Percentiles rank a stretch among this genome's conserved stretches.
These are phyloP conservation scores for Coemansia sp. DNA, from an alignment of 192 early-diverging fungal species.

Conservation along the genomic window DNA sequence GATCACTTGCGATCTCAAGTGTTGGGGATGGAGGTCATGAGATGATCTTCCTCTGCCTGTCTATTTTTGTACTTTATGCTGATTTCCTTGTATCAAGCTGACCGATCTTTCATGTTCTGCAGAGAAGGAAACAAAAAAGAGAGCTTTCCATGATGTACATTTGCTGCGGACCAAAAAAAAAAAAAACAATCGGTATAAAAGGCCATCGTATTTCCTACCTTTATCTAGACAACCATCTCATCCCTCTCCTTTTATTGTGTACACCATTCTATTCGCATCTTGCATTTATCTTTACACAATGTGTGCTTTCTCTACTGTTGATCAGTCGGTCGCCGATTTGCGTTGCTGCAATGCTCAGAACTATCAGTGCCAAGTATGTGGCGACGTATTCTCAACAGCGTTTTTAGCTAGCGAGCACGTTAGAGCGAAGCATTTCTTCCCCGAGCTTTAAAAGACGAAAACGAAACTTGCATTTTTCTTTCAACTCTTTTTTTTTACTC, in stretches of 20 bases:
- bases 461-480: not conserved
- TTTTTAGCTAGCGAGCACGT: constrained; percentile 33
- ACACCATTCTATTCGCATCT: not conserved
- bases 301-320: not conserved
- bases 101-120: constrained; percentile 1
- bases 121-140: not conserved
- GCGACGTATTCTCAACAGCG: constrained; percentile 20
- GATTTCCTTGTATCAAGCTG: constrained; percentile 1
- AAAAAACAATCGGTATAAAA: not conserved
- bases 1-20: not conserved
- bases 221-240: not conserved
- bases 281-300: not conserved
- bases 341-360: constrained; percentile 14
- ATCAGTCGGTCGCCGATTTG: constrained; percentile 1
- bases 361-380: constrained; percentile 34
- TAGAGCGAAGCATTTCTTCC: constrained; percentile 44
- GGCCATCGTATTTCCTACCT: not conserved
- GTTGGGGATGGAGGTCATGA: not conserved
- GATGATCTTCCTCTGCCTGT: constrained; percentile 1
- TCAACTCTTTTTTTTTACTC: not conserved
- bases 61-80: constrained; percentile 11
- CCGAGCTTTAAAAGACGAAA: constrained; percentile 35
- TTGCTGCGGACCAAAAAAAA: constrained; percentile 1
- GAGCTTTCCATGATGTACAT: not conserved
- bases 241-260: not conserved